phyloP scores from a whole-genome alignment of 768 basidiomycete genomes.

The Boletus rubroflammeus region DNA sequence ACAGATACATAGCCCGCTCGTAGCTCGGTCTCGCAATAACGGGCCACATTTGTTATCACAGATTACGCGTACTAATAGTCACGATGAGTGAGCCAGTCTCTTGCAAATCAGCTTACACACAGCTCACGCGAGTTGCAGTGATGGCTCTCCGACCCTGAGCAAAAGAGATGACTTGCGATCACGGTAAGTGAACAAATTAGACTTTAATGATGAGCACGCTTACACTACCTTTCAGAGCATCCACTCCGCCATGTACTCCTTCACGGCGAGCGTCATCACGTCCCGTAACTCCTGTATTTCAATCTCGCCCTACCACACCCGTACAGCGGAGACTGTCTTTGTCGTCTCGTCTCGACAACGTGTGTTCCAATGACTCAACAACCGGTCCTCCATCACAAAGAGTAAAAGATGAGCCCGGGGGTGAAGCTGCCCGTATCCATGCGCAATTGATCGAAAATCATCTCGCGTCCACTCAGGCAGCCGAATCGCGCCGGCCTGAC shows the following conservation, averaged over 20 bases:
- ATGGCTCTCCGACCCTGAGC: neutral
- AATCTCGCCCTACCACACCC: conserved; percentile 15
- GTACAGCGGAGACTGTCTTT: neutral
- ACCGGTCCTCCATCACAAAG: neutral
- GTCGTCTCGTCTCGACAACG: neutral
- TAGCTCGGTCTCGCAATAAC: conserved; percentile 17
- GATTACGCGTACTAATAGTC: neutral
- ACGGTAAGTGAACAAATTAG: conserved; percentile 10
- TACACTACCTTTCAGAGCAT: conserved; percentile 6
- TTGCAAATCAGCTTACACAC: neutral
- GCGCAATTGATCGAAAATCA: conserved; percentile 50
- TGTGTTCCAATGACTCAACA: neutral
- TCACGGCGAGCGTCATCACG: conserved; percentile 14
- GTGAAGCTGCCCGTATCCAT: conserved; percentile 60
- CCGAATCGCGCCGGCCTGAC: conserved; percentile 65
- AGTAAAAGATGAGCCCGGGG: conserved; percentile 36
- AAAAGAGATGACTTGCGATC: conserved; percentile 7
- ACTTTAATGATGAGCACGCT: neutral
- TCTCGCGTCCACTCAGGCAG: conserved; percentile 46
- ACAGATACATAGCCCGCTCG: conserved; percentile 20
- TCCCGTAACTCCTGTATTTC: conserved; percentile 11
- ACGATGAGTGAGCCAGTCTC: conserved; percentile 13
- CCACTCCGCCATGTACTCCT: conserved; percentile 16
- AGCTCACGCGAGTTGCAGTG: conserved; percentile 8
- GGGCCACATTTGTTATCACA: conserved; percentile 13